Evolutionary conservation across 805 yeast genomes (phyloP), one percentile per base, ranked within the genome.

Genomic region (Metschnikowia bowlesiae): DNA sequence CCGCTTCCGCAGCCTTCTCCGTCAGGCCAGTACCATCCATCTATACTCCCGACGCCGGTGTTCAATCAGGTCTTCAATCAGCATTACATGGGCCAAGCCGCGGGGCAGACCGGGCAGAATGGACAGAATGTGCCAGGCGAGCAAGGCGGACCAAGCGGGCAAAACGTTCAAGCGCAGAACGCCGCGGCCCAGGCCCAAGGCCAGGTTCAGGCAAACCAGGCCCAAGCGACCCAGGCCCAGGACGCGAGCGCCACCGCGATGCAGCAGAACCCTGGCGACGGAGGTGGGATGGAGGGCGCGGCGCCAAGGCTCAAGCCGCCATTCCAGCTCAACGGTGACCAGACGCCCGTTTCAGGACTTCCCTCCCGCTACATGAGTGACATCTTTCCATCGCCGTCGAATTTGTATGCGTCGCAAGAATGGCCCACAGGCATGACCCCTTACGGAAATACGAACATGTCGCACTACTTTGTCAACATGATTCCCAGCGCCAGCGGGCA

Each of bases 321-420:
- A 14, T 40, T 56, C 35, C 59, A 49, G 48, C 47, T 36, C 16
- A 63, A 60, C 28, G 72, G 84, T 10, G 89, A 84, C 37, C 89
- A 85, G 53, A 83, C 90, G 0, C 89, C 91, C 3, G 65, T 85
- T 2, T 85, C 85, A 6, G 84, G 82, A 0, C 68, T 87, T 26
- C 91, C 95, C 2, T 80, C 87, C 2, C 74, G 86, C 46, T 87
- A 83, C 58, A 81, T 86, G 39, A 78, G 78, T 51, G 95, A 87
- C 58, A 71, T 85, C 62, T 82, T 88, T 59, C 91, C 90, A 31
- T 85, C 92, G 6, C 96, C 96, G 0, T 79, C 83, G n/a, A 85
- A 80, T 54, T 82, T 83, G 57, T 87, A 85, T 59, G 79, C 83
- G 6, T 75, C 81, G 2, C 77, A 71, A 43, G 78, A 73, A 45